Conservation (phyloP, 805 yeast species). For the Saccharomycodes ludwigii region DNA sequence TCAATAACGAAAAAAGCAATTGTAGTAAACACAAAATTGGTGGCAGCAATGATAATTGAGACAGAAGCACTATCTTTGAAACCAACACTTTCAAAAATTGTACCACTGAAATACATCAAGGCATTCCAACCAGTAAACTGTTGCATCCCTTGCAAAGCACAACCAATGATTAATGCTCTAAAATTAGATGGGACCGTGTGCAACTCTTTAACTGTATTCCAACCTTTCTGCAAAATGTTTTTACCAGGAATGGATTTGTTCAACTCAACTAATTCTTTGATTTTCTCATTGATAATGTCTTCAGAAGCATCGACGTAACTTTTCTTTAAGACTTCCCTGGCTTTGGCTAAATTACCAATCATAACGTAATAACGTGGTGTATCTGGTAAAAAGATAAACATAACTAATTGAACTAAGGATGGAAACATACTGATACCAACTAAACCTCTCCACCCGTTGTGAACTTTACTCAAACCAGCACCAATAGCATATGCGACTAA, state of each 20-base stretch:
- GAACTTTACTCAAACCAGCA: constrained; percentile 63
- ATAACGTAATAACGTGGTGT: constrained; percentile 85
- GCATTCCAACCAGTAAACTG: constrained; percentile 97
- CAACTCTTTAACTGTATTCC: constrained; percentile 50
- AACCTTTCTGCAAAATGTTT: constrained; percentile 35
- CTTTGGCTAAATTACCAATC: constrained; percentile 51
- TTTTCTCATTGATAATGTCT: constrained; percentile 50
- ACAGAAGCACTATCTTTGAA: constrained; percentile 87
- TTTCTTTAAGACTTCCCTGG: constrained; percentile 49
- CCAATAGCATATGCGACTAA: constrained; percentile 88
- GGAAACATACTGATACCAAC: constrained; percentile 90
- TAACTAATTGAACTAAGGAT: constrained; percentile 59
- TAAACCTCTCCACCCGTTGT: constrained; percentile 85
- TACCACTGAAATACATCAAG: constrained; percentile 87
- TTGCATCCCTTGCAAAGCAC: constrained; percentile 92
- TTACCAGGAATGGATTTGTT: constrained; percentile 32
- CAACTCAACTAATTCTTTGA: constrained; percentile 40
- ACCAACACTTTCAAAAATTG: constrained; percentile 86
- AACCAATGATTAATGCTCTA: constrained; percentile 79
- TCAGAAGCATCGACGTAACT: constrained; percentile 55
- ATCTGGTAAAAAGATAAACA: constrained; percentile 83
- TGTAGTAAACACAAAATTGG: constrained; percentile 80
- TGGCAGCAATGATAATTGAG: constrained; percentile 85
- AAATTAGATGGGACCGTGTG: constrained; percentile 67
- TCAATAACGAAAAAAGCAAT: constrained; percentile 83